These are phyloP conservation scores for Mrakia gelida DNA, from an alignment of 768 basidiomycete species.

Conservation along the genomic window DNA sequence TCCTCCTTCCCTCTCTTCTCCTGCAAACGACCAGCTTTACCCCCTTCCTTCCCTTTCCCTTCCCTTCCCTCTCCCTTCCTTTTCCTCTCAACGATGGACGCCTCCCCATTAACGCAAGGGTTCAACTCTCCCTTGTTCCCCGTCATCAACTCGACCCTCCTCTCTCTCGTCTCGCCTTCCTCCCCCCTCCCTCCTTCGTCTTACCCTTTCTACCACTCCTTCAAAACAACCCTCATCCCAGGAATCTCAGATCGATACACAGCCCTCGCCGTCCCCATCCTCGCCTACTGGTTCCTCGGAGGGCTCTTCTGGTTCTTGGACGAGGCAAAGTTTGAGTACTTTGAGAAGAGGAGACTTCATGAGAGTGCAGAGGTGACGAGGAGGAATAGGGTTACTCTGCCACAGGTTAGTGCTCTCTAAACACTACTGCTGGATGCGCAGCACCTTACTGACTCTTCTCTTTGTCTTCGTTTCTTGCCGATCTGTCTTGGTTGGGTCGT, in stretches of 20 bases:
- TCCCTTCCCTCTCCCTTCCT: not conserved
- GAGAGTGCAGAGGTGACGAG: constrained; percentile 71
- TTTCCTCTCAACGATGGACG: not conserved
- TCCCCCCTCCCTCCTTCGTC: not conserved
- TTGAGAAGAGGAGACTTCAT: constrained; percentile 82
- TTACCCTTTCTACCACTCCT: constrained; percentile 19
- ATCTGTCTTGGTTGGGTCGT: not conserved
- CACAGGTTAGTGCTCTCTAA: constrained; percentile 1
- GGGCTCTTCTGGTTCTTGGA: constrained; percentile 79
- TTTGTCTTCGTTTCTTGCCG: not conserved
- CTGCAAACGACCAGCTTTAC: too few species aligned
- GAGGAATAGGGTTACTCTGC: constrained; percentile 67
- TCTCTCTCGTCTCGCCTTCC: not conserved
- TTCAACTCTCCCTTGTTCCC: not conserved
- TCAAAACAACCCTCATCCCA: constrained; percentile 47
- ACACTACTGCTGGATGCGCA: too few species aligned
- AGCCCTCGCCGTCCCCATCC: constrained; percentile 66
- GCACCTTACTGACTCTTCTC: too few species aligned
- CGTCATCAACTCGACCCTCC: not conserved
- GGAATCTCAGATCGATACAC: constrained; percentile 65
- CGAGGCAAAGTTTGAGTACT: constrained; percentile 56
- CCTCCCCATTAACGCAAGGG: too few species aligned
- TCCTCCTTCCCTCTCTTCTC: not conserved
- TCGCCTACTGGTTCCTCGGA: constrained; percentile 79
- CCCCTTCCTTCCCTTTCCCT: not conserved